Evolutionary conservation across 495 filamentous ascomycete genomes (phyloP), one percentile per base, ranked within the genome.

Genomic region (Trichoderma asperelloides): DNA sequence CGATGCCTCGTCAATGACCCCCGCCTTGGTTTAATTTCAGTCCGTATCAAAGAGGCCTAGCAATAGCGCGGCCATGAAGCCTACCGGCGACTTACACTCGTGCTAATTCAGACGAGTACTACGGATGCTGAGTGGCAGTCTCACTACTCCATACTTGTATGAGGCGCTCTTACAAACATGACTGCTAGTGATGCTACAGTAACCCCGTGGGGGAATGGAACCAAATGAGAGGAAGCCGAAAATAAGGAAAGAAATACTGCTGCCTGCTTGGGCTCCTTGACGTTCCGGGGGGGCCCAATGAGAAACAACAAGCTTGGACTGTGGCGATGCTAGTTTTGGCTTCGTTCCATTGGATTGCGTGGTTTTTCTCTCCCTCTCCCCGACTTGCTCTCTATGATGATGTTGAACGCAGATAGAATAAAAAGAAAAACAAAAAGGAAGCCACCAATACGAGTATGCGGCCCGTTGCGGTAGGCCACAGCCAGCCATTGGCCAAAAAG

Each of bases 181-280:
- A 37, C 5, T 37, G 9, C 33, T 37, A 37, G 33, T 37, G 33
- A 37, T 23, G 21, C 47, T 51, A 51, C 1, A 23, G 21, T 51
- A 60, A 60, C 55, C 55, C 55, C 55, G 27, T 60, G 55, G 55
- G 55, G 55, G n/a, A 60, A 60, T 47, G n/a, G 43, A 5, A 47
- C 33, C 33, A 8, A 37, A 37, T 2, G 6, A 4, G 9, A 37
- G 33, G 33, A 37, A 37, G 5, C 33, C 33, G 33, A 37, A 33
- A 33, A 37, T 37, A 37, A 37, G 33, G 16, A 47, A 30, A 27
- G 27, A 21, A 28, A 60, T 28, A 16, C 55, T 60, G 55, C 55
- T 60, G 55, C 55, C 55, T 60, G 55, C 47, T 51, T 60, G 27
- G 27, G 4, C 27, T 9, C 5, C 23, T n/a, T 60, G 55, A 60